phyloP scores from a whole-genome alignment of 495 filamentous ascomycete species.

The Aspergillus leporis region DNA sequence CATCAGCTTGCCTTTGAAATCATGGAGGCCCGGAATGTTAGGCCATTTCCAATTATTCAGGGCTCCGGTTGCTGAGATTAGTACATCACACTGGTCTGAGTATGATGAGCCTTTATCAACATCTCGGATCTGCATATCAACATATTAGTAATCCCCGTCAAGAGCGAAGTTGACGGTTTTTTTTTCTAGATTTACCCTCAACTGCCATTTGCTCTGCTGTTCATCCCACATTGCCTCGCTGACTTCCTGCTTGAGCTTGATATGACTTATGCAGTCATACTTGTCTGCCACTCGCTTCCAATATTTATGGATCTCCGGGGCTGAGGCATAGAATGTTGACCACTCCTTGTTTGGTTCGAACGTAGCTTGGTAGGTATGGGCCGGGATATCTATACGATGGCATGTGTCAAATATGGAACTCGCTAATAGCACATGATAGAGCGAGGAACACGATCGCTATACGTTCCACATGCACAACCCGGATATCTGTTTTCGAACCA shows the following conservation, averaged over 20 bases:
- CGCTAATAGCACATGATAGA: neutral
- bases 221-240: conserved; percentile 42
- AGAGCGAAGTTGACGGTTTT: neutral
- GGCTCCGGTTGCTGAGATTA: conserved; percentile 56
- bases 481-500: conserved; percentile 76
- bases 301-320: conserved; percentile 60
- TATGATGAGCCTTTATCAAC: conserved; percentile 34
- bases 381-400: conserved; percentile 35
- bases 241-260: conserved; percentile 42
- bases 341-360: conserved; percentile 59
- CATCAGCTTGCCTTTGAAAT: conserved; percentile 54
- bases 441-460: neutral
- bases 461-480: conserved; percentile 57
- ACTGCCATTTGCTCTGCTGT: conserved; percentile 43
- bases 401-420: neutral
- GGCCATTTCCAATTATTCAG: conserved; percentile 62
- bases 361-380: conserved; percentile 51
- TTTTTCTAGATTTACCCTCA: conserved; percentile 32
- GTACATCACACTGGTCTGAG: conserved; percentile 52
- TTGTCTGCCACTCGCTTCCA: conserved; percentile 47
- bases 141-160: neutral
- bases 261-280: conserved; percentile 41
- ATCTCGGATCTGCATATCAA: conserved; percentile 38
- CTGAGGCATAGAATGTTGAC: conserved; percentile 57
- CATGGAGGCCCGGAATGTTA: conserved; percentile 50